These are phyloP conservation scores for Backusella circina DNA, from an alignment of 192 early-diverging fungal genomes.

Conservation along the genomic window DNA sequence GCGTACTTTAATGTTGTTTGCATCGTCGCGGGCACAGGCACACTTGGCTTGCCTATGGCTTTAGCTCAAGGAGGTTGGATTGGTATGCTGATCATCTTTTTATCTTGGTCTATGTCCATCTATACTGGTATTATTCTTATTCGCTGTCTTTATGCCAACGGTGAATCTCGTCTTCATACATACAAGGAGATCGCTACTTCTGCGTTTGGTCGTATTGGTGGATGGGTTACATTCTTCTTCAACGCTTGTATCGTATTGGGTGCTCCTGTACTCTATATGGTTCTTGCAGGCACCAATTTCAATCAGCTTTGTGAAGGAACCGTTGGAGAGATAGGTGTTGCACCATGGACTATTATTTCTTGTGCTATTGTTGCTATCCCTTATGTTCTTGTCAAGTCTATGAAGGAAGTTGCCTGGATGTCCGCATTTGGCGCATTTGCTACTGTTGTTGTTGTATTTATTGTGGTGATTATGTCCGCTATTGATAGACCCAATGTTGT, in stretches of 20 bases:
- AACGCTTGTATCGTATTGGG: slow-evolving; percentile 65
- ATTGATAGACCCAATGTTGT: slow-evolving; percentile 39
- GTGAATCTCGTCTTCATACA: slow-evolving; percentile 42
- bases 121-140: slow-evolving; percentile 25
- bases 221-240: slow-evolving; percentile 61
- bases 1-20: slow-evolving; percentile 53
- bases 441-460: slow-evolving; percentile 70
- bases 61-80: slow-evolving; percentile 63
- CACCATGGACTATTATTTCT: slow-evolving; percentile 63
- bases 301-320: slow-evolving; percentile 49
- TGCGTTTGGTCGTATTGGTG: slow-evolving; percentile 70
- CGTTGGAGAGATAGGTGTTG: slow-evolving; percentile 34
- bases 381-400: slow-evolving; percentile 67
- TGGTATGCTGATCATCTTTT: slow-evolving; percentile 22
- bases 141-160: slow-evolving; percentile 24
- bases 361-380: slow-evolving; percentile 63
- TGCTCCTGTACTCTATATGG: slow-evolving; percentile 65
- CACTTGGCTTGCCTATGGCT: slow-evolving; percentile 79
- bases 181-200: slow-evolving; percentile 67
- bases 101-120: slow-evolving; percentile 23
- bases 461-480: slow-evolving; percentile 59
- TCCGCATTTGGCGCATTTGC: slow-evolving; percentile 73
- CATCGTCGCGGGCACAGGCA: slow-evolving; percentile 77
- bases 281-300: slow-evolving; percentile 72
- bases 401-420: slow-evolving; percentile 77